These are phyloP conservation scores for Dichomitus squalens DNA, from an alignment of 1,284 basidiomycete species.

Conservation along the genomic window DNA sequence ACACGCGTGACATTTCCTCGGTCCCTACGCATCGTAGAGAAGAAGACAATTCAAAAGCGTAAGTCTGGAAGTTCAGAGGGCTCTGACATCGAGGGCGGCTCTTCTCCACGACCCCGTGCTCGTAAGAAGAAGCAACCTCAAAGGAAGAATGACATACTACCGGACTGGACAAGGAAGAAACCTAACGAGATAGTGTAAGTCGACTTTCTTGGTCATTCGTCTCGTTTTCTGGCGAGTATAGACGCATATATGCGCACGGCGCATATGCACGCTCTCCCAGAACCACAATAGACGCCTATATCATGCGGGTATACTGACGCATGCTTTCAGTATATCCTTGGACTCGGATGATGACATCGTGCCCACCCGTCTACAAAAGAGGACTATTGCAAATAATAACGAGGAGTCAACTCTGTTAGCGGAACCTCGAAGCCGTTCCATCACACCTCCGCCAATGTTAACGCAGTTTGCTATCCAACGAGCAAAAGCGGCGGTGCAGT, in stretches of 20 bases:
- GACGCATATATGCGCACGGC: constrained; percentile 3
- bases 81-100: constrained; percentile 27
- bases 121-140: constrained; percentile 40
- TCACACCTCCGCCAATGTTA: constrained; percentile 72
- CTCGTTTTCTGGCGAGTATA: neutral
- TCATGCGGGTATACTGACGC: neutral
- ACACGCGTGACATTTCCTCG: neutral
- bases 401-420: constrained; percentile 22
- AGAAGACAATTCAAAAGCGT: constrained; percentile 12
- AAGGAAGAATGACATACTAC: constrained; percentile 28
- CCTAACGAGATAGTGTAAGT: constrained; percentile 28
- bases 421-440: constrained; percentile 55
- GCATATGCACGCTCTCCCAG: no score
- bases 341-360: constrained; percentile 48
- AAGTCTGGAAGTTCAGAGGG: constrained; percentile 16
- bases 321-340: constrained; percentile 36
- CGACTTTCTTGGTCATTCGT: neutral
- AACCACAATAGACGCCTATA: neutral
- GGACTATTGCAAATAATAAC: constrained; percentile 18
- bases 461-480: constrained; percentile 50
- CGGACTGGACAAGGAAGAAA: constrained; percentile 30
- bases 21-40: constrained; percentile 9
- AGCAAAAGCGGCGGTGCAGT: constrained; percentile 63
- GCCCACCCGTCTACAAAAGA: constrained; percentile 38
- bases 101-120: constrained; percentile 35